phyloP scores from a whole-genome alignment of 106 monocot genomes.

The Acorus calamus region DNA sequence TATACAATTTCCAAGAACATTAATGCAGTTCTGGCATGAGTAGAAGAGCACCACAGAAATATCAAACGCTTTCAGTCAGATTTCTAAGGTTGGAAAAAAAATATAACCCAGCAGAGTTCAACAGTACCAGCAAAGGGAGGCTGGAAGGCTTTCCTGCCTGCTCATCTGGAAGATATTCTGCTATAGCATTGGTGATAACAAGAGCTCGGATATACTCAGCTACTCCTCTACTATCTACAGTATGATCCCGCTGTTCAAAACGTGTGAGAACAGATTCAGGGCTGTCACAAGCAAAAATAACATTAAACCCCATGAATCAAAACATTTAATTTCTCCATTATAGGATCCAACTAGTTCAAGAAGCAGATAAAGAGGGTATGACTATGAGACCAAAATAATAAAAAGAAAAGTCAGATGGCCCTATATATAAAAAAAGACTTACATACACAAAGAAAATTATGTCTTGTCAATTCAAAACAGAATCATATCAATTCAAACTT shows the following conservation, averaged over 20 bases:
- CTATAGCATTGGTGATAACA: slow-evolving; percentile 66
- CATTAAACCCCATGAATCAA: no score
- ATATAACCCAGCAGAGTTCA: neutral
- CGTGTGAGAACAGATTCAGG: slow-evolving; percentile 77
- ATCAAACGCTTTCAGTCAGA: neutral
- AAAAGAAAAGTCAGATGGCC: neutral
- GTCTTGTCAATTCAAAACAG: no score
- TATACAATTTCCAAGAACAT: no score
- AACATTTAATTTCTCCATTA: no score
- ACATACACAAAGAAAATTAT: no score
- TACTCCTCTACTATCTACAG: slow-evolving; percentile 75
- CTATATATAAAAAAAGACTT: no score
- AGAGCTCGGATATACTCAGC: slow-evolving; percentile 86
- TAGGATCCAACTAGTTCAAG: neutral
- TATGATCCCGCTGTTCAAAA: slow-evolving; percentile 75
- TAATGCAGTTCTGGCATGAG: neutral
- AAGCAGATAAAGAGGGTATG: neutral
- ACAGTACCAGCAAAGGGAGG: slow-evolving; percentile 69
- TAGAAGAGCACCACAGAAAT: neutral
- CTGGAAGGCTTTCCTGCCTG: slow-evolving; percentile 60
- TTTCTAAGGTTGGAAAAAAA: neutral
- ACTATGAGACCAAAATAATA: neutral
- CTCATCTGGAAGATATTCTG: slow-evolving; percentile 77
- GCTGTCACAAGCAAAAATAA: slow-evolving; percentile 26
- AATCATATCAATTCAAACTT: no score